phyloP scores from a whole-genome alignment of 768 basidiomycete genomes.

The Ramaria rubella region DNA sequence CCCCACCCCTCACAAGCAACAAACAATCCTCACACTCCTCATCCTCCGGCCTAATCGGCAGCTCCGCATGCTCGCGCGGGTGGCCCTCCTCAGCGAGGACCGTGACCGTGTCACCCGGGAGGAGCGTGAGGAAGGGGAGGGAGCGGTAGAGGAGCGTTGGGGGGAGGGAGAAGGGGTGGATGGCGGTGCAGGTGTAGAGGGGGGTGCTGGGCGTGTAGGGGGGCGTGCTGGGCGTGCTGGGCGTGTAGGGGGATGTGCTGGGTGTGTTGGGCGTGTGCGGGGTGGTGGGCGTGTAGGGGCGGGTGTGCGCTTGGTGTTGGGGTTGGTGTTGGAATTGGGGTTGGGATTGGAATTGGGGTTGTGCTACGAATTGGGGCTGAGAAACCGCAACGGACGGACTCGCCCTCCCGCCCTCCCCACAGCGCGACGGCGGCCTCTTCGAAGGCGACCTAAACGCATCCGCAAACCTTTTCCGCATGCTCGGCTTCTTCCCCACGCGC shows the following conservation, averaged over 20 bases:
- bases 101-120: slow-evolving; percentile 53
- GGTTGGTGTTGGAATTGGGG: neutral
- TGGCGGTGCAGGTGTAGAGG: slow-evolving; percentile 55
- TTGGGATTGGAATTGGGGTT: neutral
- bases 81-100: slow-evolving; percentile 75
- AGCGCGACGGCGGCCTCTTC: neutral
- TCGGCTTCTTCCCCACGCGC: slow-evolving; percentile 2
- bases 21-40: slow-evolving; percentile 76
- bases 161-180: slow-evolving; percentile 49
- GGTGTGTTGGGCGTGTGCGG: slow-evolving; percentile 20
- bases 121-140: slow-evolving; percentile 72
- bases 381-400: no score
- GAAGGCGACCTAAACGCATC: slow-evolving; percentile 5
- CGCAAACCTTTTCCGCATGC: slow-evolving; percentile 1
- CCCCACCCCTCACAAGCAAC: slow-evolving; percentile 55
- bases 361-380: no score
- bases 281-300: slow-evolving; percentile 14
- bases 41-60: slow-evolving; percentile 57
- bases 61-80: slow-evolving; percentile 62
- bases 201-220: slow-evolving; percentile 41
- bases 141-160: slow-evolving; percentile 62
- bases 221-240: slow-evolving; percentile 72
- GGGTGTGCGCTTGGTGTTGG: slow-evolving; percentile 13
- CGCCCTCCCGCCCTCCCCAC: no score
- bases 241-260: slow-evolving; percentile 43